A percentile compares a stretch with the other conserved stretches of the same genome.
These are phyloP conservation scores for Lentinula boryana DNA, from an alignment of 768 basidiomycete genomes.

Conservation along the genomic window DNA sequence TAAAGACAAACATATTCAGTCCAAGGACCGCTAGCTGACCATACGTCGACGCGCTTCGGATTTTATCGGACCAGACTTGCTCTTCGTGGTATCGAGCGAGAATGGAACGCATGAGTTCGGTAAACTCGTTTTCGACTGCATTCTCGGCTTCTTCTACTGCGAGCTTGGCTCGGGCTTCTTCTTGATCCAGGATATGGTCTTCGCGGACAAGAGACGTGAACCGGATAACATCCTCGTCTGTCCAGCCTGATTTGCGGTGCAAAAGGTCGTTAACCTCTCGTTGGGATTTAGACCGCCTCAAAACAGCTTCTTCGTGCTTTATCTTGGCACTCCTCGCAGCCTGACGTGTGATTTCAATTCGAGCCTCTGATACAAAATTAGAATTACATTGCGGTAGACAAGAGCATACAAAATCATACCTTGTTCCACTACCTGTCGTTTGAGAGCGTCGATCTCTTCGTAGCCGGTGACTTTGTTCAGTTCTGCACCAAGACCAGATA, in stretches of 20 bases:
- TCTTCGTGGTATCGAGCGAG: slow-evolving; percentile 95
- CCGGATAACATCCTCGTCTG: slow-evolving; percentile 75
- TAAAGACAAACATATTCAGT: slow-evolving; percentile 86
- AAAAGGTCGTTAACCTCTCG: slow-evolving; percentile 94
- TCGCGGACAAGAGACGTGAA: slow-evolving; percentile 89
- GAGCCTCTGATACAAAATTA: slow-evolving; percentile 50
- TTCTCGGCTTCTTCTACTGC: slow-evolving; percentile 67
- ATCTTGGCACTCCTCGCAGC: slow-evolving; percentile 69
- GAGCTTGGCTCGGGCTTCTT: slow-evolving; percentile 65
- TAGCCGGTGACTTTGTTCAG: slow-evolving; percentile 91
- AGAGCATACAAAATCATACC: slow-evolving; percentile 41
- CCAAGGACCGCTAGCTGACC: slow-evolving; percentile 81
- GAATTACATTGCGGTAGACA: background rate
- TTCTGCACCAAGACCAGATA: slow-evolving; percentile 71
- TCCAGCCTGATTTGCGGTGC: slow-evolving; percentile 92
- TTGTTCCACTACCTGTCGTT: slow-evolving; percentile 69
- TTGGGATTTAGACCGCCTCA: slow-evolving; percentile 77
- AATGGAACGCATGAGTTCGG: slow-evolving; percentile 81
- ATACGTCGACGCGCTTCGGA: slow-evolving; percentile 91
- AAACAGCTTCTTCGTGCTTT: slow-evolving; percentile 74
- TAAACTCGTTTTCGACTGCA: slow-evolving; percentile 82
- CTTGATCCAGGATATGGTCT: slow-evolving; percentile 84
- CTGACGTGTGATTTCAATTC: slow-evolving; percentile 60
- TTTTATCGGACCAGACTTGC: slow-evolving; percentile 97
- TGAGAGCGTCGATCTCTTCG: slow-evolving; percentile 79